Base-by-base conservation (phyloP, 805 yeast genomes). In the Hemisphaericaspora nanyangensis region DNA sequence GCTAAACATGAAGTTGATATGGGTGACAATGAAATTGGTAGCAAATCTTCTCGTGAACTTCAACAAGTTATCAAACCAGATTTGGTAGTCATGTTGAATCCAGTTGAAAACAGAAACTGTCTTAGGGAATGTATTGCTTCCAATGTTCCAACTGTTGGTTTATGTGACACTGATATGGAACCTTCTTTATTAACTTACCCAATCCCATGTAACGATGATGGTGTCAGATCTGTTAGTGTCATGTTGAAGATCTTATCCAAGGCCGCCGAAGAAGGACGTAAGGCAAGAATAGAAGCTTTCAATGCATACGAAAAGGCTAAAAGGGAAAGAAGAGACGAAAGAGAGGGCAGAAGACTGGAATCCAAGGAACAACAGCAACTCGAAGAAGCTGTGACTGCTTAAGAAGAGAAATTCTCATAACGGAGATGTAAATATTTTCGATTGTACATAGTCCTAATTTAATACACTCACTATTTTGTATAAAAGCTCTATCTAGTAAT, bases 151-250 rank as follows among this genome's bases (percentile, higher is more conserved):
- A 89, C 97, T 0, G 80, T 93, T 51, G 98, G 96, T 20, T 76
- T 93, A 42, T 80, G 93, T 46, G 99, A 93, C 64, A 90, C 98
- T 17, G 91, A 93, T 62, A 80, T 85, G 58, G 96, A 93, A 57
- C 95, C 97, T 7, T 77, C 85, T 12, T 66, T 84, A 50, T 85
- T 91, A 38, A 88, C 96, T 1, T 93, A 93, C 56, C 95, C 98
- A 37, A 85, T 93, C 49, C 98, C 98, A 13, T 95, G 95, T 46
- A 93, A 93, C 58, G 98, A 93, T 60, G 97, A 90, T 59, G 83
- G 95, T 6, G 66, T 79, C 42, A 77, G 99, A 60, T 77, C 95
- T 6, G 79, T 84, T 7, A 82, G 86, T 47, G 69, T 93, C 48
- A 75, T 93, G 50, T 67, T 80, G 39, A 97, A 98, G 43, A 81